A percentile compares a stretch with the other conserved stretches of the same genome.
Evolutionary conservation across 176 grass and related monocot genomes (phyloP).

Genomic region (Juncus inflexus): DNA sequence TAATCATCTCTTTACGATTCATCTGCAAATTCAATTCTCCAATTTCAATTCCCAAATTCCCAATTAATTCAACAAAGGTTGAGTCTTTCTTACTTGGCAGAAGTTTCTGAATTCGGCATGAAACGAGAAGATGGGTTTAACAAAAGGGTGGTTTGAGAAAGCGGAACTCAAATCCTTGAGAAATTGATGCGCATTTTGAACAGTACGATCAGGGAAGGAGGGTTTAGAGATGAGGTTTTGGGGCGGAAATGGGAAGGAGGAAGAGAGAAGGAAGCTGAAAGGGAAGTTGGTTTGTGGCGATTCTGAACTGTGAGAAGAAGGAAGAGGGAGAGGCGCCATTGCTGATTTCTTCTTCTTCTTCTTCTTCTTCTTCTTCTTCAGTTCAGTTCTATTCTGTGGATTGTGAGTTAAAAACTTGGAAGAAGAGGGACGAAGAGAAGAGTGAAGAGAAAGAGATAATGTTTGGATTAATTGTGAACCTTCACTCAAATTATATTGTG

Average conservation of each 20-base stretch:
- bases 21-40: slow-evolving; percentile 25
- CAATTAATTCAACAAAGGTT: background rate
- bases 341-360: background rate
- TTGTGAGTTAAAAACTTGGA: no score
- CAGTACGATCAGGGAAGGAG: slow-evolving; percentile 22
- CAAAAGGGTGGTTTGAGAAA: slow-evolving; percentile 51
- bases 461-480: background rate
- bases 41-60: slow-evolving; percentile 7
- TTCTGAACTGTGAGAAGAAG: slow-evolving; percentile 29
- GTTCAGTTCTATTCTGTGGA: background rate
- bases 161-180: slow-evolving; percentile 51
- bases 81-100: slow-evolving; percentile 47
- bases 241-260: slow-evolving; percentile 34
- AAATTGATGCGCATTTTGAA: slow-evolving; percentile 23
- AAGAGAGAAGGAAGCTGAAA: slow-evolving; percentile 53
- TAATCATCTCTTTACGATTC: slow-evolving; percentile 21
- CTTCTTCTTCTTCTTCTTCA: background rate
- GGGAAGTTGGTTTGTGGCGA: slow-evolving; percentile 29
- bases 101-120: slow-evolving; percentile 56
- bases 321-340: slow-evolving; percentile 41
- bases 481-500: background rate
- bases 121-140: slow-evolving; percentile 51
- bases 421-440: slow-evolving; percentile 27
- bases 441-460: slow-evolving; percentile 7
- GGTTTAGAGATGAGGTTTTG: slow-evolving; percentile 26